Evolutionary conservation across 371 early-diverging fungal species (phyloP), one percentile per base, ranked within the genome.

Genomic region (Mycotypha africana): DNA sequence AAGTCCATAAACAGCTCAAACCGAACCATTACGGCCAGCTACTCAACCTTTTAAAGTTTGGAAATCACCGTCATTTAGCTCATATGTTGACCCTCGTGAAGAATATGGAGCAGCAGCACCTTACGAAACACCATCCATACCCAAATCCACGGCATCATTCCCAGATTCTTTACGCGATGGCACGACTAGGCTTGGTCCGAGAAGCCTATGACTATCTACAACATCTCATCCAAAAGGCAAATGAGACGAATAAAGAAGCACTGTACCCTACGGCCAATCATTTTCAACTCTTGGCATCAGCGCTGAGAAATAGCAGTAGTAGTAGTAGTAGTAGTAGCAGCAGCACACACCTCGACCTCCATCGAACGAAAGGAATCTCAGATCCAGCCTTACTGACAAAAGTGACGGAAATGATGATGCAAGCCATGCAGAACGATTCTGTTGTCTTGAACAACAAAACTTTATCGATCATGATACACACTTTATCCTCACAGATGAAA

Each of bases 141-240:
- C 46, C 37, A 12, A 35, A 5, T 10, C 35, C 34, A n/a, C 46
- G 38, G 32, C 58, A 33, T 38, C 23, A 38, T 42, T 56, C 52
- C 47, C 73, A 73, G 25, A 50, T 69, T 2, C 21, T 73, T n/a
- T 73, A 48, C 47, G 59, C 60, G 1, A 49, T 73, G 56, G 45
- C 55, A 33, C 37, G 61, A 41, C 47, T 49, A 15, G 67, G 67
- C 1, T 37, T 59, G 6, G 54, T 53, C 1, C 21, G 43, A 25
- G 56, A 45, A 11, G 58, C 60, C 3, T 60, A 50, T 44, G 30
- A 47, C n/a, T 21, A 60, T 2, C 45, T 72, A 7, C 15, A 51
- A 26, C 38, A 40, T 32, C 43, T 47, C 24, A 36, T 45, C 2
- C 32, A 11, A 3, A 31, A 32, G 8, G 33, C 31, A 15, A 9